Evolutionary conservation across 306 rosid genomes (phyloP).

Genomic region (Cucurbita pepo): DNA sequence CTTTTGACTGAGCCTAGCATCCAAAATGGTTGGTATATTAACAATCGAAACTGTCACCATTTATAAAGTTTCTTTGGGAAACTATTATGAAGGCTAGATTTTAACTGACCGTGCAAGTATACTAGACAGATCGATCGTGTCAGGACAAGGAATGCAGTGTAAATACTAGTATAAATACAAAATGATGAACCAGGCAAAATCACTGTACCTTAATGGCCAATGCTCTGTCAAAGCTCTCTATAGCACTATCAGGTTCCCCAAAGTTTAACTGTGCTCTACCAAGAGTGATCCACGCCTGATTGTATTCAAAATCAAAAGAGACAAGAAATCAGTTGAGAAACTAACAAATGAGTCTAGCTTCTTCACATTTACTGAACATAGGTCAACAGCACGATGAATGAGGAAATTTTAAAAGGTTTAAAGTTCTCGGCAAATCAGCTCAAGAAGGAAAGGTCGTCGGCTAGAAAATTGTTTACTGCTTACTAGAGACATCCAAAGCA

Average conservation of each 20-base stretch:
- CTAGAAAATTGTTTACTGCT: not conserved
- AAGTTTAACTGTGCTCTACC: constrained; percentile 88
- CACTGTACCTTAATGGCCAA: constrained; percentile 53
- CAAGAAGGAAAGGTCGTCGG: not conserved
- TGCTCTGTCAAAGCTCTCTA: constrained; percentile 71
- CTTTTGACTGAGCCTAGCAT: not conserved
- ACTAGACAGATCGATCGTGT: not conserved
- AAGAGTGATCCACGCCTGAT: constrained; percentile 83
- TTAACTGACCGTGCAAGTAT: not conserved
- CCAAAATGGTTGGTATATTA: not conserved
- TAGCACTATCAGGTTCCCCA: constrained; percentile 82
- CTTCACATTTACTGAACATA: not conserved
- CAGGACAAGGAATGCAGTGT: not conserved
- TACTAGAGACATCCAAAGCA: not conserved
- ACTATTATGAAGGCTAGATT: not conserved
- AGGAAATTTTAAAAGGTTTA: not conserved
- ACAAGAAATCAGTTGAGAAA: not conserved
- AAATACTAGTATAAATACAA: not conserved
- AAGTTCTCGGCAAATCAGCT: not conserved
- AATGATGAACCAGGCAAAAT: not conserved
- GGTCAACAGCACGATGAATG: not conserved
- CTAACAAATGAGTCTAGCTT: not conserved
- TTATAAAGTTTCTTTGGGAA: not conserved
- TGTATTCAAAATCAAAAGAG: constrained; percentile 10
- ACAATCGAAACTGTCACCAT: not conserved